Evolutionary conservation across 148 eudicot species (phyloP), one percentile per base, ranked within the genome.

Genomic region (Bassia scoparia): DNA sequence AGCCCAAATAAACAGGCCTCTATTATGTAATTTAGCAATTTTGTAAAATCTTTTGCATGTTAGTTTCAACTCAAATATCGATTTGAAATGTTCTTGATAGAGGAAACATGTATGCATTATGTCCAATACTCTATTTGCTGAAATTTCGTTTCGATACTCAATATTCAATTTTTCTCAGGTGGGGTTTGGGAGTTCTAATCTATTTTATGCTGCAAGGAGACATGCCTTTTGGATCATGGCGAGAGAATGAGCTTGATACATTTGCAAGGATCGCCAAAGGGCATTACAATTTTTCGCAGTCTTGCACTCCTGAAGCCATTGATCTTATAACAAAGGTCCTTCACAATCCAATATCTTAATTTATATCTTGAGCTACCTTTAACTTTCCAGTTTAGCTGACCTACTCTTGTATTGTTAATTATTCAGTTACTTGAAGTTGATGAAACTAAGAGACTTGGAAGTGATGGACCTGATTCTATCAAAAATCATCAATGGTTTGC

Each of bases 191-290:
- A 77, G 90, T 88, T 77, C 72, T 95, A 83, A 86, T 89, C 77
- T 92, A 87, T 81, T 87, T 84, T 83, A 91, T 92, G 99, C 87
- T 95, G 58, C 88, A 87, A 87, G 90, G 96, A 59, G 99, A 95
- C 77, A 89, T 89, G 99, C 99, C 99, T 37, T 95, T 95, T 76
- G 99, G 99, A 69, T 88, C 97, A 17, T 95, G 96, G 99, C 82
- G 99, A 85, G 89, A 88, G 59, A 91, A 86, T 54, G 97, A 95
- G 81, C 88, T 92, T 10, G 96, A 88, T 81, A 88, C 96, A 27
- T 81, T 83, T 66, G 96, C 94, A 49, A 88, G 88, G 81, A 95
- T 92, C 61, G 96, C 93, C 14, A 89, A 89, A 83, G 99, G 97
- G 69, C 96, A 88, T 79, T 80, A 89, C 62, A 89, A 82, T 79